These are phyloP conservation scores for Flammula alnicola DNA, from an alignment of 1,284 basidiomycete species.

Conservation along the genomic window DNA sequence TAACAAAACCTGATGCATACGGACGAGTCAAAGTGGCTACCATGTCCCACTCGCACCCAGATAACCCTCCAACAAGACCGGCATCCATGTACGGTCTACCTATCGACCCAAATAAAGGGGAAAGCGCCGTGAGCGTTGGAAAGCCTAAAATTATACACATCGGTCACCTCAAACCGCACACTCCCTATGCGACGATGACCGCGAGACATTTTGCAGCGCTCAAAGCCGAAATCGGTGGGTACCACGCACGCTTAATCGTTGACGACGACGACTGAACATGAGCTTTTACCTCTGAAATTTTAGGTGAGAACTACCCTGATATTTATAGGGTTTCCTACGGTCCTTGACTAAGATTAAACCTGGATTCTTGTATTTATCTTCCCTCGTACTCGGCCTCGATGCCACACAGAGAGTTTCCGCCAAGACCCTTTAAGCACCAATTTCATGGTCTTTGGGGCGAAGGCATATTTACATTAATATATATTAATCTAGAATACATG, in stretches of 20 bases:
- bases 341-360: no score
- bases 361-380: no score
- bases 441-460: no score
- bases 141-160: constrained; percentile 12
- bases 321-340: no score
- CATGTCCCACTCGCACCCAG: constrained; percentile 22
- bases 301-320: no score
- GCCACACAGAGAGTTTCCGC: no score
- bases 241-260: not conserved
- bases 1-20: constrained; percentile 16
- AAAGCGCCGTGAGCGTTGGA: constrained; percentile 19
- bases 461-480: no score
- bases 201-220: constrained; percentile 8
- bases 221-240: constrained; percentile 18
- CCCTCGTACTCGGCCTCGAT: no score
- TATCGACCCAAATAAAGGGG: constrained; percentile 22
- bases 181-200: constrained; percentile 11
- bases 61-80: constrained; percentile 17
- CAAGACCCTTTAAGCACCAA: no score
- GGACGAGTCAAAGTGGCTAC: constrained; percentile 18
- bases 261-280: not conserved
- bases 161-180: constrained; percentile 13
- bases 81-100: constrained; percentile 18
- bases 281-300: no score
- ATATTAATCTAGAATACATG: no score